Conservation (phyloP, 768 basidiomycete genomes). For the Galerina sulciceps region DNA sequence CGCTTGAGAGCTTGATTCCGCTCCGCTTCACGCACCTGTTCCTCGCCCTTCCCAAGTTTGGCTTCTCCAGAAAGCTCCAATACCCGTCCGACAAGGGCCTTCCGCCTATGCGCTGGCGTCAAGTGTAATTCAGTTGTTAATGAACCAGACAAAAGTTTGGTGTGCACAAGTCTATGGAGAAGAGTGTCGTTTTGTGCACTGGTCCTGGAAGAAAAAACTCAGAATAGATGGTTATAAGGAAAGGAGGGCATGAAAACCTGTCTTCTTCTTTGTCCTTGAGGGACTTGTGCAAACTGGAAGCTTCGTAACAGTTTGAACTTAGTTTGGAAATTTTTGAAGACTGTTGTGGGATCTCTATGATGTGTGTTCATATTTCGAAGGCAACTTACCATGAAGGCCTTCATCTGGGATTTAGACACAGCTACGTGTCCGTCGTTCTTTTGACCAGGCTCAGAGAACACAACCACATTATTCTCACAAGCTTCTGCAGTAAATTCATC, state of each 20-base stretch:
- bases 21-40: constrained; percentile 59
- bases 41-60: constrained; percentile 79
- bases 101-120: constrained; percentile 68
- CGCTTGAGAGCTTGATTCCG: constrained; percentile 72
- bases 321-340: constrained; percentile 80
- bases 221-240: not conserved
- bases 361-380: not conserved
- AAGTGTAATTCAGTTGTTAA: constrained; percentile 63
- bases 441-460: constrained; percentile 47
- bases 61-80: constrained; percentile 71
- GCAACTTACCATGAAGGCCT: constrained; percentile 73
- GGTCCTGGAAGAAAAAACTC: constrained; percentile 47
- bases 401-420: constrained; percentile 50
- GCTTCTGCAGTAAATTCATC: constrained; percentile 45
- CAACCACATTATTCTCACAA: constrained; percentile 46
- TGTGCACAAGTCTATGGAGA: constrained; percentile 81
- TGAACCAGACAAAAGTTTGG: constrained; percentile 77
- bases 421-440: constrained; percentile 16
- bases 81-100: constrained; percentile 78
- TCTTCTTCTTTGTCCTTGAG: constrained; percentile 59
- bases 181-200: constrained; percentile 79
- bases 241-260: constrained; percentile 34
- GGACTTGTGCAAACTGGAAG: constrained; percentile 25
- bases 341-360: constrained; percentile 27
- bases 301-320: constrained; percentile 34